Conservation (phyloP, 495 filamentous ascomycete species). For the Cercophora samala region DNA sequence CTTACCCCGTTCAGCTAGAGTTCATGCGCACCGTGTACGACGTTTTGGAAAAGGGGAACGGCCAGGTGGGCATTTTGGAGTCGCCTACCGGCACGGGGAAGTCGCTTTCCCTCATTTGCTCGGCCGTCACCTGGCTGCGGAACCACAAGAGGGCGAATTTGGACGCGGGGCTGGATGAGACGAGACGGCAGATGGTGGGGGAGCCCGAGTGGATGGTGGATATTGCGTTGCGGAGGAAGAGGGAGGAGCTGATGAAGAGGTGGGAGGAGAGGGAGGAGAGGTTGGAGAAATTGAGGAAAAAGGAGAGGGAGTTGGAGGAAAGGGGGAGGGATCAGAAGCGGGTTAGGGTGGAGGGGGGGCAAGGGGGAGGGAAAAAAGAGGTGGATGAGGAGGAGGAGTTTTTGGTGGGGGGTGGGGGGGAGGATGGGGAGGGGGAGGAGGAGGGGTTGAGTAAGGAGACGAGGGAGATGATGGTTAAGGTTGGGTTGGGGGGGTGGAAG, state of each 20-base stretch:
- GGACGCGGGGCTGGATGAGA: slow-evolving; percentile 43
- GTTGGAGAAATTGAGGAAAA: slow-evolving; percentile 63
- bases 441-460: slow-evolving; percentile 59
- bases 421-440: slow-evolving; percentile 48
- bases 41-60: slow-evolving; percentile 72
- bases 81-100: slow-evolving; percentile 93
- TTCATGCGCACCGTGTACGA: slow-evolving; percentile 88
- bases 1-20: slow-evolving; percentile 83
- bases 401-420: slow-evolving; percentile 76
- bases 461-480: slow-evolving; percentile 59
- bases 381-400: slow-evolving; percentile 69
- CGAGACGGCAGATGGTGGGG: slow-evolving; percentile 52
- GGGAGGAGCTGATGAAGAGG: slow-evolving; percentile 59
- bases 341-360: slow-evolving; percentile 30
- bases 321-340: slow-evolving; percentile 36
- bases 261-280: slow-evolving; percentile 69
- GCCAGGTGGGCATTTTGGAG: slow-evolving; percentile 85
- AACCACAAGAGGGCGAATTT: slow-evolving; percentile 70
- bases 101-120: slow-evolving; percentile 92
- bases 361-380: slow-evolving; percentile 27
- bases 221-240: slow-evolving; percentile 62
- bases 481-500: slow-evolving; percentile 35
- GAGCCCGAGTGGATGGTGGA: slow-evolving; percentile 91
- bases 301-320: slow-evolving; percentile 60
- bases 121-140: slow-evolving; percentile 88